Conservation (phyloP, 805 yeast genomes). For the Candida sphagnicola region DNA sequence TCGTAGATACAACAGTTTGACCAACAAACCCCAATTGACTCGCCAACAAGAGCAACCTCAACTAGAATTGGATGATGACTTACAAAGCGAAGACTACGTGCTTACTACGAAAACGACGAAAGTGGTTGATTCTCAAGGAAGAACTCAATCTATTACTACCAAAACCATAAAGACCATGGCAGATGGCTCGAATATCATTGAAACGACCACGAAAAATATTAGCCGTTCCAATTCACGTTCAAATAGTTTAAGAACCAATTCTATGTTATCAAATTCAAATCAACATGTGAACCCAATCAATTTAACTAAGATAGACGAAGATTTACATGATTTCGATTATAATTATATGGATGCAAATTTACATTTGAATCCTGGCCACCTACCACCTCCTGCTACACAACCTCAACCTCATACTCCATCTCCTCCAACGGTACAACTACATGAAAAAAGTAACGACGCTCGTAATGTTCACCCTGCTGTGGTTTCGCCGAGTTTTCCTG, state of each 20-base stretch:
- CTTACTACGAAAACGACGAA: constrained; percentile 42
- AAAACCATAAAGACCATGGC: constrained; percentile 34
- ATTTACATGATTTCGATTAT: constrained; percentile 39
- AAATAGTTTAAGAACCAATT: constrained; percentile 23
- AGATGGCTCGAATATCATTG: constrained; percentile 41
- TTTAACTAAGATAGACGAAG: constrained; percentile 39
- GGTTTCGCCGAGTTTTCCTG: too few relatives aligned
- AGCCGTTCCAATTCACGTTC: constrained; percentile 31
- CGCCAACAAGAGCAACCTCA: constrained; percentile 2
- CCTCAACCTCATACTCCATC: constrained; percentile 1
- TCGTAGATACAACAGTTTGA: constrained; percentile 18
- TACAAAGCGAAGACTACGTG: constrained; percentile 17
- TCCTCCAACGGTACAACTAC: neutral
- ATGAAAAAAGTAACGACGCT: neutral
- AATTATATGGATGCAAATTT: constrained; percentile 18
- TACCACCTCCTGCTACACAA: neutral
- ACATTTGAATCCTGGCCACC: constrained; percentile 1
- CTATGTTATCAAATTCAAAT: constrained; percentile 16
- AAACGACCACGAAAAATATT: constrained; percentile 39
- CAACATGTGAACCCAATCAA: constrained; percentile 15
- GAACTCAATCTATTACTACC: constrained; percentile 37
- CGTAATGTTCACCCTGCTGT: too few relatives aligned
- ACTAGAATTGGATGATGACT: constrained; percentile 8
- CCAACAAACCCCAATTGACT: constrained; percentile 2
- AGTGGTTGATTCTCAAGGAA: constrained; percentile 35